These are phyloP conservation scores for Ustilago sp. DNA, from an alignment of 1,284 basidiomycete genomes.

Conservation along the genomic window DNA sequence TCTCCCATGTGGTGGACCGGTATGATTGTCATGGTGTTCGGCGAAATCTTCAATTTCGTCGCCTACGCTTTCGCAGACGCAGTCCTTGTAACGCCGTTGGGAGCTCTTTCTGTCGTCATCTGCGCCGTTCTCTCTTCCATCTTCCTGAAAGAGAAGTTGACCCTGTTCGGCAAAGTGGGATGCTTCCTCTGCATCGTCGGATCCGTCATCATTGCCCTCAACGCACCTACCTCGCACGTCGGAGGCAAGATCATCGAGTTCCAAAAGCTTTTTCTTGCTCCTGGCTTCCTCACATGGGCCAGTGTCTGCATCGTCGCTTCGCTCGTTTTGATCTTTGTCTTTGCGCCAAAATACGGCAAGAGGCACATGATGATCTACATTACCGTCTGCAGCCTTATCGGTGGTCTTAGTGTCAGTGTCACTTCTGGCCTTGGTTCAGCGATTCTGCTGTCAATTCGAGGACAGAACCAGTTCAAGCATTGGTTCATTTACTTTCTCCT, in stretches of 20 bases:
- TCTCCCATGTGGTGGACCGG: constrained; percentile 68
- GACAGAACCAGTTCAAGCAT: constrained; percentile 83
- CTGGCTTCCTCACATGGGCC: constrained; percentile 86
- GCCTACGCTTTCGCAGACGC: constrained; percentile 91
- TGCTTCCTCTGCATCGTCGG: constrained; percentile 89
- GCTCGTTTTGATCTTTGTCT: constrained; percentile 74
- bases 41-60: constrained; percentile 67
- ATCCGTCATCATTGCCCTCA: constrained; percentile 77
- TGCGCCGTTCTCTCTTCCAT: constrained; percentile 92
- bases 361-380: constrained; percentile 93
- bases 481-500: constrained; percentile 74
- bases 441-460: constrained; percentile 86
- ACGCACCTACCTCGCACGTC: constrained; percentile 83
- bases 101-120: constrained; percentile 94
- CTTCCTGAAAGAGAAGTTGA: constrained; percentile 89
- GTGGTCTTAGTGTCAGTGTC: constrained; percentile 94
- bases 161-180: constrained; percentile 72
- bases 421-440: constrained; percentile 92
- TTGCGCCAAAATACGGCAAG: constrained; percentile 88
- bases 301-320: constrained; percentile 66
- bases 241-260: constrained; percentile 85
- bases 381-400: constrained; percentile 85
- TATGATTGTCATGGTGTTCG: constrained; percentile 66
- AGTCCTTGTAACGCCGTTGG: constrained; percentile 92
- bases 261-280: constrained; percentile 83